Base-by-base conservation (phyloP, 306 rosid genomes). In the Ochetophila trinervis region DNA sequence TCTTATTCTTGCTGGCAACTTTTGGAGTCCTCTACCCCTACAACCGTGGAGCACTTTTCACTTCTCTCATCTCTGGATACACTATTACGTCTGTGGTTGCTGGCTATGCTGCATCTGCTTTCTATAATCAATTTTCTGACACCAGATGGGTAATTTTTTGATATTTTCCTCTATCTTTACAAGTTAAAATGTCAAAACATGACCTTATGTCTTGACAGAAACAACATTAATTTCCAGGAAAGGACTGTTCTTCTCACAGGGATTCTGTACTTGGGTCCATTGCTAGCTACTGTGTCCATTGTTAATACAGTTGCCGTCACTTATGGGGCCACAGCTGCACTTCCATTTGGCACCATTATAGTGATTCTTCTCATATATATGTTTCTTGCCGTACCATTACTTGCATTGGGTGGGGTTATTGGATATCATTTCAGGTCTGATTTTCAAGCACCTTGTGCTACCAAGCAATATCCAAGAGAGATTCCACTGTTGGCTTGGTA, bases 391-490 rank as follows among this genome's bases (percentile, higher is more conserved):
- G 62, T 87, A 54, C 98, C 96, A 8, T 80, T 89, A 81, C 96
- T 92, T 70, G 87, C 77, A 50, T 84, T 92, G 8, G 98, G 98
- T n/a, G 98, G 95, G 76, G 50, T 89, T 62, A 60, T 84, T 60
- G 96, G 96, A 64, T 74, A 79, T 47, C 77, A 78, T 21, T 60
- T 77, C 22, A 77, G 89, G 63, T 85, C 87, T 10, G 83, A 80
- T 54, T 87, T 92, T 84, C 89, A 80, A 64, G 81, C 74, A 14
- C 80, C 84, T 64, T 79, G 87, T 59, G 79, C 79, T 19, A 75
- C 86, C 49, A 92, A 73, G 81, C 84, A 83, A 60, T 42, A 68
- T 67, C 79, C 82, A 5, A 84, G 87, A 79, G 97, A 88, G 60
- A 84, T 75, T 76, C 92, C 86, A 17, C 82, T 73, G 55, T 74